These are phyloP conservation scores for Guillardia theta DNA, from an alignment of 78 protist species.

Conservation along the genomic window DNA sequence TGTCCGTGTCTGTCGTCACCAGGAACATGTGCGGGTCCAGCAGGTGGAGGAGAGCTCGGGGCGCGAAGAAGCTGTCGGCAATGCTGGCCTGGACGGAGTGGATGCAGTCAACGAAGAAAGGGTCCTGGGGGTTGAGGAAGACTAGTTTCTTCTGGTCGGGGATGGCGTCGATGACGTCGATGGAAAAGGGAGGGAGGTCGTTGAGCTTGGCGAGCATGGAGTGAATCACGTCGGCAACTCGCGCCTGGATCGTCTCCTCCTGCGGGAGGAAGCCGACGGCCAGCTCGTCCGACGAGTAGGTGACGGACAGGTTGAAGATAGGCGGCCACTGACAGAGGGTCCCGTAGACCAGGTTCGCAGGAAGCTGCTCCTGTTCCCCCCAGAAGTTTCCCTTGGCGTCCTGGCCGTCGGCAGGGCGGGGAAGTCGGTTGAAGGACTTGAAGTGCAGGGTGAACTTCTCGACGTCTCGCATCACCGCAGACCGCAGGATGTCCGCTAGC, in stretches of 20 bases:
- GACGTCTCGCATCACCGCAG: background rate
- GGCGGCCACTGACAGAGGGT: background rate
- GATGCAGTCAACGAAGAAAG: background rate
- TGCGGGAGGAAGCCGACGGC: too few relatives aligned
- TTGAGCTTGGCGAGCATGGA: background rate
- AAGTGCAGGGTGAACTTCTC: background rate
- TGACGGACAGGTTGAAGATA: background rate
- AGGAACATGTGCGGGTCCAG: background rate
- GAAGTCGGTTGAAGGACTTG: background rate
- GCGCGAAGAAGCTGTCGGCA: background rate
- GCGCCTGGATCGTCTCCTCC: too few relatives aligned
- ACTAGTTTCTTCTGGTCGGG: background rate
- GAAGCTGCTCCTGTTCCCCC: background rate
- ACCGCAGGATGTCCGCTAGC: background rate
- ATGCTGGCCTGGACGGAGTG: background rate
- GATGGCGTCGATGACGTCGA: background rate
- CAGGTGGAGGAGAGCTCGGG: background rate
- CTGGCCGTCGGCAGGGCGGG: background rate
- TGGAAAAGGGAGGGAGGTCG: background rate
- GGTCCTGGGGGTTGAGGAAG: background rate
- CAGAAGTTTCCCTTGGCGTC: background rate
- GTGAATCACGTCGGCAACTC: background rate
- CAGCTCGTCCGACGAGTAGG: background rate
- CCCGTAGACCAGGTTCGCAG: background rate
- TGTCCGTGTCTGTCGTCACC: background rate